A percentile compares a stretch with the other conserved stretches of the same genome.
These are phyloP conservation scores for Fusarium metavorans DNA, from an alignment of 2,329 filamentous ascomycete species.

Conservation along the genomic window DNA sequence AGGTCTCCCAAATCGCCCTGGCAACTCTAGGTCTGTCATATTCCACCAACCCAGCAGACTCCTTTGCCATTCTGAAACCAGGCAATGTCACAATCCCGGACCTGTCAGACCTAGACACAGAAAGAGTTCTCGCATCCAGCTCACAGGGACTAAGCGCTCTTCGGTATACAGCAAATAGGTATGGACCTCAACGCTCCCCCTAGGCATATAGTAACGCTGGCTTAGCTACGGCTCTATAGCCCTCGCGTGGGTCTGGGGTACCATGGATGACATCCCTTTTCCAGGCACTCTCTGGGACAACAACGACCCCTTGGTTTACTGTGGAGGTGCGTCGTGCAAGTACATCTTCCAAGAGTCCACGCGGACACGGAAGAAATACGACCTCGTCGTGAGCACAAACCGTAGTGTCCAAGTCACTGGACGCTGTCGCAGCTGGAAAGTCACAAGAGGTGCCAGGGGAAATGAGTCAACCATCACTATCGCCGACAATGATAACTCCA, in stretches of 20 bases:
- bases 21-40: constrained; percentile 58
- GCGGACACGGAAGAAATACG: constrained; percentile 10
- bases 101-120: constrained; percentile 51
- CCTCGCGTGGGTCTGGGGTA: constrained; percentile 44
- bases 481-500: not conserved
- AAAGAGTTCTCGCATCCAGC: constrained; percentile 42
- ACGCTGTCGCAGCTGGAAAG: constrained; percentile 34
- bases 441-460: constrained; percentile 31
- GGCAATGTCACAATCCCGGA: constrained; percentile 54
- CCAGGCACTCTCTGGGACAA: constrained; percentile 48
- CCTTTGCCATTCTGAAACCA: constrained; percentile 45
- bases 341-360: constrained; percentile 54
- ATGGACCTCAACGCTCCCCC: not conserved
- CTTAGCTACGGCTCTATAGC: constrained; percentile 55
- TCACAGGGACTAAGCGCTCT: constrained; percentile 47
- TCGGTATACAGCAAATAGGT: constrained; percentile 58
- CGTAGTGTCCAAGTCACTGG: constrained; percentile 24
- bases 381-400: constrained; percentile 32
- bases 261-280: constrained; percentile 37
- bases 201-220: not conserved
- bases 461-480: constrained; percentile 29
- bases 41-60: constrained; percentile 54
- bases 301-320: constrained; percentile 49
- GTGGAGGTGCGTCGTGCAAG: constrained; percentile 44
- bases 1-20: constrained; percentile 57